Conservation (phyloP, 176 grass and related monocot genomes). For the Zizania latifolia region DNA sequence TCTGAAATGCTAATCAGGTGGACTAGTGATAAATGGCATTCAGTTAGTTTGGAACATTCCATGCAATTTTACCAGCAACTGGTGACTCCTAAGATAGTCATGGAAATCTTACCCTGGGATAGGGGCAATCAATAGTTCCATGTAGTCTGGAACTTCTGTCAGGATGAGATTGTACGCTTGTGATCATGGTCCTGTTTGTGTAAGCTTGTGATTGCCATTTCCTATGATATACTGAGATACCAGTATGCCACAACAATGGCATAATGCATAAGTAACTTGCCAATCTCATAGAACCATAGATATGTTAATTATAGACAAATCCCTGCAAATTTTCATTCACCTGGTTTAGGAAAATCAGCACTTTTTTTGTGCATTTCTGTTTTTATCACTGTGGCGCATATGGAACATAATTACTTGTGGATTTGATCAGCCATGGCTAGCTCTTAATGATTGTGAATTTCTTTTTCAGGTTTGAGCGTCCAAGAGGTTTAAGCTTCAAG, state of each 20-base stretch:
- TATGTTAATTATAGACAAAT: background rate
- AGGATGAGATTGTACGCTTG: background rate
- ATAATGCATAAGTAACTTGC: background rate
- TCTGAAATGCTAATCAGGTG: background rate
- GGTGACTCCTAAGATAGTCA: background rate
- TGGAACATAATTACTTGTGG: background rate
- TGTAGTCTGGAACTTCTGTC: background rate
- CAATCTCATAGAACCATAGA: background rate
- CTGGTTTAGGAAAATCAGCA: background rate
- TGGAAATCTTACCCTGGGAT: background rate
- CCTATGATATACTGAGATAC: background rate
- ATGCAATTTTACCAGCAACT: background rate
- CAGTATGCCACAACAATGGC: background rate
- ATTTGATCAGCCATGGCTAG: background rate
- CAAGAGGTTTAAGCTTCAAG: constrained; percentile 49
- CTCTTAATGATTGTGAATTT: background rate
- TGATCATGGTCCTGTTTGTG: background rate
- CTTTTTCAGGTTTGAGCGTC: constrained; percentile 53
- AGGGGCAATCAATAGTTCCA: background rate
- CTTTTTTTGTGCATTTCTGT: background rate
- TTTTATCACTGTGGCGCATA: background rate
- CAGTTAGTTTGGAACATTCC: background rate
- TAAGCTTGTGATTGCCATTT: background rate
- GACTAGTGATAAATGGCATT: background rate
- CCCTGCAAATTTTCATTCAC: background rate